Evolutionary conservation across 805 yeast genomes (phyloP), one percentile per base, ranked within the genome.

Genomic region (Teunomyces gatunensis): DNA sequence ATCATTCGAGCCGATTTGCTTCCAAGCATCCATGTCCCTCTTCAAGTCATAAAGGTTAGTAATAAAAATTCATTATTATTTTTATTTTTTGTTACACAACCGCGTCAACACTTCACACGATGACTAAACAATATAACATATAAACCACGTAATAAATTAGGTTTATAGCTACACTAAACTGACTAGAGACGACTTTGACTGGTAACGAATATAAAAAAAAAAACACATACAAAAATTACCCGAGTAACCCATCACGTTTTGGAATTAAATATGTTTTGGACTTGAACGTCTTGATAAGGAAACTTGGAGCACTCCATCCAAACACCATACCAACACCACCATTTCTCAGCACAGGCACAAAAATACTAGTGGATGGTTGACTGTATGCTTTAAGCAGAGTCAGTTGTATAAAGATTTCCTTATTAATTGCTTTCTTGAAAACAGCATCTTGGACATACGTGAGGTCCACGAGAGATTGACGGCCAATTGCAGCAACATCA

Each of bases 261-360:
- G 60, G 51, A 32, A 67, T 46, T 58, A 65, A 52, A 39, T 41
- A 71, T 43, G 60, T 63, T 45, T 55, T 65, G 3, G 65, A 43
- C 50, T 71, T 71, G 36, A 60, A 10, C 18, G 52, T 6, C 42
- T 49, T 47, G 11, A 67, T 67, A 5, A 68, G 12, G 44, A 69
- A 67, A 33, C 46, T 62, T 1, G 74, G 73, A 13, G 58, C 45
- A 2, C 48, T 23, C 48, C 55, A 58, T 9, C 74, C 74, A 48
- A 54, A 67, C 0, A 57, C 20, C 12, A 57, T 34, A 12, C 72
- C 74, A 32, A 69, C 68, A 30, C 75, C 75, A n/a, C 68, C 69
- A 2, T 56, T 50, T 36, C 55, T 63, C 5, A 72, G 65, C 28
- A 71, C 58, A 7, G 75, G 75, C 7, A 69, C 58, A 6, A 52